These are phyloP conservation scores for Taxawa tesnikishii DNA, from an alignment of 2,329 filamentous ascomycete species.

Conservation along the genomic window DNA sequence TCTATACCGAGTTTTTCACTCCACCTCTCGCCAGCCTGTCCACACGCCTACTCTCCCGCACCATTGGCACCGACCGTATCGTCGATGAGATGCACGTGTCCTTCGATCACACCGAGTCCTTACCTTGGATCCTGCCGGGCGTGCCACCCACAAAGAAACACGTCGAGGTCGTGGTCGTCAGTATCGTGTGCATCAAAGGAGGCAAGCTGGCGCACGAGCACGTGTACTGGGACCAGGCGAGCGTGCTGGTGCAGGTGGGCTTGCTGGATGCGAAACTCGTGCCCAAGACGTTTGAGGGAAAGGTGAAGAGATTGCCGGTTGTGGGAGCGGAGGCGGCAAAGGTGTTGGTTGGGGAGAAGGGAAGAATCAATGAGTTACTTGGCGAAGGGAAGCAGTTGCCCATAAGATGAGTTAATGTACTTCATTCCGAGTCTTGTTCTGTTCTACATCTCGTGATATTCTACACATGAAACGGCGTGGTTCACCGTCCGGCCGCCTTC, in stretches of 20 bases:
- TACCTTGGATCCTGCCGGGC: constrained; percentile 48
- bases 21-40: constrained; percentile 37
- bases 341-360: too few species aligned
- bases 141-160: constrained; percentile 43
- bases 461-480: too few species aligned
- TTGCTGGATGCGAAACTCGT: constrained; percentile 44
- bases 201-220: constrained; percentile 45
- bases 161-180: constrained; percentile 44
- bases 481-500: not conserved
- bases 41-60: constrained; percentile 44
- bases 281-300: constrained; percentile 27
- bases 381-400: too few species aligned
- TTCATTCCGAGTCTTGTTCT: too few species aligned
- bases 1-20: constrained; percentile 47
- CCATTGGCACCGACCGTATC: constrained; percentile 44
- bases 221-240: constrained; percentile 52
- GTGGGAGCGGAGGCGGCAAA: constrained; percentile 33
- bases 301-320: constrained; percentile 34
- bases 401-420: too few species aligned
- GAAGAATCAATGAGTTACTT: too few species aligned
- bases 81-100: constrained; percentile 48
- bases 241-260: constrained; percentile 46
- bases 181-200: constrained; percentile 41
- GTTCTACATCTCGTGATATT: too few species aligned
- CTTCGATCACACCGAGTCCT: constrained; percentile 43